Conservation (phyloP, 129 eudicot genomes). For the Deinandra increscens region DNA sequence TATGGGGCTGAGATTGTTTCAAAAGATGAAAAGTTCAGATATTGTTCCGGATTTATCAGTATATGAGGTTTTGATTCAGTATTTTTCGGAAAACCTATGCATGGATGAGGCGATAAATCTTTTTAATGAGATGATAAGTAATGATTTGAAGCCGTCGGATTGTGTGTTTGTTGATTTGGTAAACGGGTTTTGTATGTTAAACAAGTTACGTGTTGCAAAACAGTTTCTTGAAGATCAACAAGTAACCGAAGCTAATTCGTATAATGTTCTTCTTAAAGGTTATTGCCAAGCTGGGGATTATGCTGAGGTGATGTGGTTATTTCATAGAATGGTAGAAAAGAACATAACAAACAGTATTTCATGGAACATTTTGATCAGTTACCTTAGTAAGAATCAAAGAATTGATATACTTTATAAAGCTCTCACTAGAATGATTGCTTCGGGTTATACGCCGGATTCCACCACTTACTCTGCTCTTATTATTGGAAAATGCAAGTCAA, state of each 20-base stretch:
- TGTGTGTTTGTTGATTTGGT: conserved; percentile 47
- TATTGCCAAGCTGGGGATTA: conserved; percentile 36
- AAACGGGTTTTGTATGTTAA: conserved; percentile 48
- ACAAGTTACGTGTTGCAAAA: conserved; percentile 43
- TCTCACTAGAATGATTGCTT: conserved; percentile 64
- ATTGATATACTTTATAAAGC: conserved; percentile 37
- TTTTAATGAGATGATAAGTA: conserved; percentile 47
- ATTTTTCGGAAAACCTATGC: conserved; percentile 38
- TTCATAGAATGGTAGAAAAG: conserved; percentile 48
- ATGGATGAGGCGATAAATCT: conserved; percentile 54
- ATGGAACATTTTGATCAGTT: conserved; percentile 60
- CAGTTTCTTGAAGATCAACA: conserved; percentile 45
- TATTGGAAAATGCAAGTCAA: conserved; percentile 52
- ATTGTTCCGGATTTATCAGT: conserved; percentile 47
- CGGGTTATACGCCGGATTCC: conserved; percentile 46
- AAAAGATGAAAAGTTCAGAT: conserved; percentile 53
- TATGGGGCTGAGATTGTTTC: conserved; percentile 45
- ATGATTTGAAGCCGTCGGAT: conserved; percentile 38
- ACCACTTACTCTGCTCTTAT: conserved; percentile 67
- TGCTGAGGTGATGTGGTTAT: conserved; percentile 38
- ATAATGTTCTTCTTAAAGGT: conserved; percentile 55
- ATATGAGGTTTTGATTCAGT: conserved; percentile 46
- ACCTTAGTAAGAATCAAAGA: conserved; percentile 35
- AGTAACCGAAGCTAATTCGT: conserved; percentile 31
- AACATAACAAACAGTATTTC: conserved; percentile 42